Conservation (phyloP, 1,284 basidiomycete species). For the Butyriboletus regius region DNA sequence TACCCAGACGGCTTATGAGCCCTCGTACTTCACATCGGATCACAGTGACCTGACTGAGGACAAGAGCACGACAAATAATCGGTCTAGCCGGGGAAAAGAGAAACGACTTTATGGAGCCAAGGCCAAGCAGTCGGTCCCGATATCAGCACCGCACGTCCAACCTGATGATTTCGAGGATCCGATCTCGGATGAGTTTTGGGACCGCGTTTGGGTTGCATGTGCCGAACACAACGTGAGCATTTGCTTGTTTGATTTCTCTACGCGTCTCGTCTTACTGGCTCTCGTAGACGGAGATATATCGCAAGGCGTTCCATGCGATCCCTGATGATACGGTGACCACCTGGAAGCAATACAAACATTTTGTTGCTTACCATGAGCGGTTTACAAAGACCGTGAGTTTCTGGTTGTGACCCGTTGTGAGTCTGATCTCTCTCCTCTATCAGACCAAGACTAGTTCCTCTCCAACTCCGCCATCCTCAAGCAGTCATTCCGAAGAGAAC, state of each 20-base stretch:
- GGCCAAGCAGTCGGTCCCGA: constrained; percentile 55
- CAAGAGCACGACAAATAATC: constrained; percentile 43
- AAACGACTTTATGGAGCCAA: constrained; percentile 53
- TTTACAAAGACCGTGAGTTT: constrained; percentile 56
- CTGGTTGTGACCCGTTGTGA: not conserved
- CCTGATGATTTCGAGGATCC: constrained; percentile 81
- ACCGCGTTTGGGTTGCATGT: constrained; percentile 77
- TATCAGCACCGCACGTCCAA: constrained; percentile 64
- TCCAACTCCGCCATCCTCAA: constrained; percentile 46
- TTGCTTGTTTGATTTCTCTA: constrained; percentile 13
- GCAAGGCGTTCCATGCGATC: constrained; percentile 85
- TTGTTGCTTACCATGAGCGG: constrained; percentile 68
- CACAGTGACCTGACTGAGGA: constrained; percentile 48
- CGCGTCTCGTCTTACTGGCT: constrained; percentile 8
- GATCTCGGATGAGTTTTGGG: constrained; percentile 78
- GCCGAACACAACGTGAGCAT: constrained; percentile 72
- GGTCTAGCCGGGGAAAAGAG: constrained; percentile 50
- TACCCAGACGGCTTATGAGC: constrained; percentile 40
- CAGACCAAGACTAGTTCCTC: constrained; percentile 43
- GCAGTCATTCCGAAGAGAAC: constrained; percentile 49
- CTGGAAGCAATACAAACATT: constrained; percentile 92
- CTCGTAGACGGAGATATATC: constrained; percentile 80
- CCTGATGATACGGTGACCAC: constrained; percentile 87
- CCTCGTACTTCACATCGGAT: constrained; percentile 39
- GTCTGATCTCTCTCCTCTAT: constrained; percentile 2